Percentiles rank a stretch among this genome's conserved stretches.
These are phyloP conservation scores for Metschnikowia vanudenii DNA, from an alignment of 805 yeast genomes.

Conservation along the genomic window DNA sequence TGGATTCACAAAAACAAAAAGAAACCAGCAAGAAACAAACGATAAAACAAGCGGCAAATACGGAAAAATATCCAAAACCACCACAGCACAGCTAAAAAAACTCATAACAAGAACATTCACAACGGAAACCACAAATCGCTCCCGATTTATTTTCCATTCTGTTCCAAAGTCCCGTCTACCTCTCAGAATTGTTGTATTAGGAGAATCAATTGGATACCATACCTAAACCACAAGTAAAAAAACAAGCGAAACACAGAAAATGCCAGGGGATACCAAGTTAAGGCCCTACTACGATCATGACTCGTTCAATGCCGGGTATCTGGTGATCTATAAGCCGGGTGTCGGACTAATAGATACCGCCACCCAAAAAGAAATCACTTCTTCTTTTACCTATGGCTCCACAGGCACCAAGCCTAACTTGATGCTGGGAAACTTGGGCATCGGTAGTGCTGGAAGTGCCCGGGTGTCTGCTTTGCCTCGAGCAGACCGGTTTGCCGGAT, in stretches of 20 bases:
- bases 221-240: too few species aligned
- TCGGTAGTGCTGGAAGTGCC: slow-evolving; percentile 6
- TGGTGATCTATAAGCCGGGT: slow-evolving; percentile 59
- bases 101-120: too few species aligned
- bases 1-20: neutral
- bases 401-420: slow-evolving; percentile 10
- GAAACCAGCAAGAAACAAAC: too few species aligned
- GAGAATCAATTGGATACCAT: too few species aligned
- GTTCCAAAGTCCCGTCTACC: too few species aligned
- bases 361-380: slow-evolving; percentile 36
- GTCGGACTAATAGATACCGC: slow-evolving; percentile 55
- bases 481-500: slow-evolving; percentile 5
- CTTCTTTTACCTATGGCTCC: slow-evolving; percentile 23
- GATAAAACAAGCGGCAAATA: too few species aligned
- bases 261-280: slow-evolving; percentile 26
- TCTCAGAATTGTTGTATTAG: too few species aligned
- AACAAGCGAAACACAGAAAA: neutral
- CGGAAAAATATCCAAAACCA: too few species aligned
- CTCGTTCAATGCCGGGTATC: slow-evolving; percentile 61
- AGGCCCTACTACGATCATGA: slow-evolving; percentile 76
- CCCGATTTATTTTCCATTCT: too few species aligned
- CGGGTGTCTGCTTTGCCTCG: neutral
- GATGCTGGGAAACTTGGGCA: slow-evolving; percentile 15
- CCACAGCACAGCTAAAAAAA: too few species aligned
- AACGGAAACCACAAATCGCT: too few species aligned